Evolutionary conservation across 2,329 filamentous ascomycete species (phyloP), one percentile per base, ranked within the genome.

Genomic region (Alternaria gansuensis): DNA sequence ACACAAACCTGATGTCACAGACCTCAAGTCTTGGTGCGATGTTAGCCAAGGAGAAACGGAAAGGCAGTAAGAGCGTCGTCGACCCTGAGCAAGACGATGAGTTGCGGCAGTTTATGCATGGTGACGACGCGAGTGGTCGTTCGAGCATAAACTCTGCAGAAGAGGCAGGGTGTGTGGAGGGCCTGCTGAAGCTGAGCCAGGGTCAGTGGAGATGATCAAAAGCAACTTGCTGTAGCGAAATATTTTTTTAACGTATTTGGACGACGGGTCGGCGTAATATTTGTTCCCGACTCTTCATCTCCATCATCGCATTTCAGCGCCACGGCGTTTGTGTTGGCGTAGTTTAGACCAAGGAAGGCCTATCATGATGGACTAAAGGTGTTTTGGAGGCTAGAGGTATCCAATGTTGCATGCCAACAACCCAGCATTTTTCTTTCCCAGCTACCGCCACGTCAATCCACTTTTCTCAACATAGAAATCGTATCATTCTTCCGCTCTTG

Each of bases 81-180:
- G 80, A 82, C 62, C 77, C 72, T 13, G 81, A 83, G 51, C 71
- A 82, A 24, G 86, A 88, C 56, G 82, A 85, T 4, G 90, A 95
- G 50, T 83, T 94, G 41, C 86, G 90, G 62, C 83, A 82, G 3
- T 93, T 94, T 76, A 93, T 95, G 89, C 81, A 83, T 33, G 84
- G 85, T 31, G 83, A 87, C 62, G 87, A 86, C 72, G 48, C 73
- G 63, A 60, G 72, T 28, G 88, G 87, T 8, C 88, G 88, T 73
- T 92, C 71, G 39, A 78, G 74, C 44, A 68, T 77, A 41, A 79
- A 78, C 40, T 78, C 77, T 10, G 80, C 79, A 21, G 81, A 82
- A 58, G 94, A 97, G 73, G 83, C 96, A 76, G 92, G 96, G 74
- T 96, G 92, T 72, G 89, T 97, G 45, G 92, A 94, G 54, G 92